A percentile compares a stretch with the other conserved stretches of the same genome.
These are phyloP conservation scores for Suhomyces canberraensis DNA, from an alignment of 805 yeast genomes.

Conservation along the genomic window DNA sequence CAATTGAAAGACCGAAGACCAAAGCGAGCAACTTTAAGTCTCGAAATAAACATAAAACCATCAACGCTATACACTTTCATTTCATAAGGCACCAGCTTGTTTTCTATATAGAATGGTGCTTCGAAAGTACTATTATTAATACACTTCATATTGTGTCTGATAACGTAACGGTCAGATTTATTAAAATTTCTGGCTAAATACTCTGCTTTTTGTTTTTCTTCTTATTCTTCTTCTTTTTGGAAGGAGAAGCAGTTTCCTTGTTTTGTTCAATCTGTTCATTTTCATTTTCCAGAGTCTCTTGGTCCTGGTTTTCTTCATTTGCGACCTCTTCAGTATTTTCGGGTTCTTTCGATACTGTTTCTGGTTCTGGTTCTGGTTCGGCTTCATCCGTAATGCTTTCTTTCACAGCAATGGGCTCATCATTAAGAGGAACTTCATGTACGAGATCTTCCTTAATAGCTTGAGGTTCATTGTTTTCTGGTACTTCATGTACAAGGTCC, in stretches of 20 bases:
- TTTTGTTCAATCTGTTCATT: neutral
- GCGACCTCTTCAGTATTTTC: constrained; percentile 1
- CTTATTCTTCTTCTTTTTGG: constrained; percentile 3
- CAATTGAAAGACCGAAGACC: neutral
- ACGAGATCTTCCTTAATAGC: too few relatives aligned
- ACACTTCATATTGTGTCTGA: neutral
- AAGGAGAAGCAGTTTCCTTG: neutral
- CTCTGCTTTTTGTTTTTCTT: constrained; percentile 7
- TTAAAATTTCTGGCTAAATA: neutral
- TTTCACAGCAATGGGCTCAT: neutral
- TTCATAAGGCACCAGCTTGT: neutral
- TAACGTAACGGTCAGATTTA: neutral
- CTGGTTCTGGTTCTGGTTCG: too few relatives aligned
- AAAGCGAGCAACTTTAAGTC: too few relatives aligned
- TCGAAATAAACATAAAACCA: too few relatives aligned
- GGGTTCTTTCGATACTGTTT: neutral
- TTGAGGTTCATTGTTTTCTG: too few relatives aligned
- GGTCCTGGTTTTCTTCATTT: neutral
- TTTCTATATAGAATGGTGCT: neutral
- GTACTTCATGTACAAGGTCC: too few relatives aligned
- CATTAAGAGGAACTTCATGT: neutral
- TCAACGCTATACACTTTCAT: constrained; percentile 1
- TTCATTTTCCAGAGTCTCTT: constrained; percentile 1
- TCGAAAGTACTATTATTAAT: constrained; percentile 4
- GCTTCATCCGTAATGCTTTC: too few relatives aligned